Percentiles rank a stretch among this genome's conserved stretches.
Evolutionary conservation across 2,329 filamentous ascomycete genomes (phyloP).

Genomic region (Colletotrichum eremochloae): DNA sequence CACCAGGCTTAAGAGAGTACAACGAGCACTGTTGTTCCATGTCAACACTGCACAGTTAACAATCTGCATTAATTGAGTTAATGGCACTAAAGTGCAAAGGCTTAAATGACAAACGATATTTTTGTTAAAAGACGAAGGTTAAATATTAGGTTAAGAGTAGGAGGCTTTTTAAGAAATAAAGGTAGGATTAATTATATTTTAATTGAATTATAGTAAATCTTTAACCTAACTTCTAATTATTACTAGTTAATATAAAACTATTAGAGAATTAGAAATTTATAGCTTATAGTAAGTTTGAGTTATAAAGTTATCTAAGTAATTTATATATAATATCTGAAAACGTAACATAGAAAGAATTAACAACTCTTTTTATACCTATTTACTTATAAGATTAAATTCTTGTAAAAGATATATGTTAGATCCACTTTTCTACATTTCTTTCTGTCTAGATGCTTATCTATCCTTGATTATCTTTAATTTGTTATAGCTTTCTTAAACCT

Average conservation of each 20-base stretch:
- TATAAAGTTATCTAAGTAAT: background rate
- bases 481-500: conserved; percentile 11
- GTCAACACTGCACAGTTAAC: background rate
- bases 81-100: background rate
- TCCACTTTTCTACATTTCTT: background rate
- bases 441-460: background rate
- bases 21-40: background rate
- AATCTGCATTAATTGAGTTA: background rate
- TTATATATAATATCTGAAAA: background rate
- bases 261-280: too few species aligned
- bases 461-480: background rate
- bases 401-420: accelerated
- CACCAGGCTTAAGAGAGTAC: background rate
- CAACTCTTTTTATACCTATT: background rate
- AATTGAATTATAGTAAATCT: too few species aligned
- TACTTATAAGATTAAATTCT: background rate
- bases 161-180: too few species aligned
- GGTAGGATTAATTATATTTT: background rate
- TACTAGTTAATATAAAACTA: too few species aligned
- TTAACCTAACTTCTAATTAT: too few species aligned
- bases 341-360: background rate
- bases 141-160: background rate
- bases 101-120: background rate
- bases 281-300: background rate
- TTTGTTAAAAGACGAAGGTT: background rate